Conservation (phyloP, 75 land plant species). For the Pinus taeda region DNA sequence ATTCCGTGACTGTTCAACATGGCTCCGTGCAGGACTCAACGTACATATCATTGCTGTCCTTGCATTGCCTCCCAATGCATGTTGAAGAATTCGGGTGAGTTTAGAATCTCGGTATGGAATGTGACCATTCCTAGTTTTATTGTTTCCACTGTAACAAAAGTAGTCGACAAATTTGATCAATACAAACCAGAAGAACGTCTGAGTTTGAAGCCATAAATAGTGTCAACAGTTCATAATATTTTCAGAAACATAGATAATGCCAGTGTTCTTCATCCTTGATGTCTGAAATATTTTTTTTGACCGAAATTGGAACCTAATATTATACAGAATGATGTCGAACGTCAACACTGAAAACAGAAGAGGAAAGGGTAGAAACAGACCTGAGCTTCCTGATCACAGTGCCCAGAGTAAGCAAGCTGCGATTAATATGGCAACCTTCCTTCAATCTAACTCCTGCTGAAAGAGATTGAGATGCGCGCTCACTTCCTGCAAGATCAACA, state of each 20-base stretch:
- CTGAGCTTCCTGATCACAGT: slow-evolving; percentile 97
- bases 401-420: slow-evolving; percentile 88
- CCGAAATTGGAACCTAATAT: too few species aligned
- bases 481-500: slow-evolving; percentile 99
- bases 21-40: slow-evolving; percentile 91
- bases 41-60: slow-evolving; percentile 99
- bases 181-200: slow-evolving; percentile 1
- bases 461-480: slow-evolving; percentile 89
- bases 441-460: slow-evolving; percentile 86
- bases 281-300: too few species aligned
- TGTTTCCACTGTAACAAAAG: slow-evolving; percentile 42
- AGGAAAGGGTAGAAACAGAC: slow-evolving; percentile 20
- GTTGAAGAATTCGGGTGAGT: slow-evolving; percentile 90
- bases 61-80: slow-evolving; percentile 94
- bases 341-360: too few species aligned
- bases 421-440: slow-evolving; percentile 98
- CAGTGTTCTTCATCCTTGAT: too few species aligned
- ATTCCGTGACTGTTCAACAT: slow-evolving; percentile 93
- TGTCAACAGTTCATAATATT: background rate
- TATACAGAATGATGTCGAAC: too few species aligned
- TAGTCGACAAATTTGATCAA: background rate
- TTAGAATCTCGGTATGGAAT: slow-evolving; percentile 96
- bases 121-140: slow-evolving; percentile 78
- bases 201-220: too few species aligned
- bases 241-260: background rate